These are phyloP conservation scores for Aureobasidium uvarum DNA, from an alignment of 2,329 filamentous ascomycete species.

Conservation along the genomic window DNA sequence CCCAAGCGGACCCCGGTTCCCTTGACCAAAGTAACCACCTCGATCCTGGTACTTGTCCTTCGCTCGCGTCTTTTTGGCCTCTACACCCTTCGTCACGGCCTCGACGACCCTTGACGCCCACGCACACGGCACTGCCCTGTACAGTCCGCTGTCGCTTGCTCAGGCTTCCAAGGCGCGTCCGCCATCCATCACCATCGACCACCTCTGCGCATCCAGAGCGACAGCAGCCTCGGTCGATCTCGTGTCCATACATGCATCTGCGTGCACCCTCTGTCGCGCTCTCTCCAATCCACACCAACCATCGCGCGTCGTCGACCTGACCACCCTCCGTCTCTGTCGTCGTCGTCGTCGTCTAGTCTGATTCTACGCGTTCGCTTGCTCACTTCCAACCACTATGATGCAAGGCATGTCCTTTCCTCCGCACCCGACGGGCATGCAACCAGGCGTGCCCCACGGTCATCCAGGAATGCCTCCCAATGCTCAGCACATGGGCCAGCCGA, in stretches of 20 bases:
- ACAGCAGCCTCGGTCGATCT: background rate
- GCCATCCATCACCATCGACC: background rate
- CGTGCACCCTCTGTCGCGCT: conserved; percentile 11
- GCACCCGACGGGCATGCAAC: conserved; percentile 69
- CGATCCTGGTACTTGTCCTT: conserved; percentile 7
- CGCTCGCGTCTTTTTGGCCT: background rate
- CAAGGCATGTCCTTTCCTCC: conserved; percentile 53
- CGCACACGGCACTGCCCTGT: conserved; percentile 16
- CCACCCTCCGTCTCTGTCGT: background rate
- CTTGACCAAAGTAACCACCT: conserved; percentile 13
- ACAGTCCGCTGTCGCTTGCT: conserved; percentile 14
- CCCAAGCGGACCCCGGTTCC: conserved; percentile 13
- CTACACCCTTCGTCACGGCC: background rate
- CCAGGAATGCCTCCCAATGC: conserved; percentile 65
- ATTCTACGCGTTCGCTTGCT: conserved; percentile 20
- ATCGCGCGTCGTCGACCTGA: conserved; percentile 6
- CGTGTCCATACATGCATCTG: conserved; percentile 21
- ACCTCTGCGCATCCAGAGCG: conserved; percentile 9
- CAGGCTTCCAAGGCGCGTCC: conserved; percentile 8
- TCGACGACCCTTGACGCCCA: background rate
- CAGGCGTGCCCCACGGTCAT: conserved; percentile 64
- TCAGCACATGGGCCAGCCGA: conserved; percentile 66
- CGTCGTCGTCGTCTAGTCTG: conserved; percentile 10
- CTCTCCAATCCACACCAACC: background rate
- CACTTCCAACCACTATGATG: conserved; percentile 42